A percentile compares a stretch with the other conserved stretches of the same genome.
Conservation (phyloP, 768 basidiomycete species). For the Auriscalpium microsporum region DNA sequence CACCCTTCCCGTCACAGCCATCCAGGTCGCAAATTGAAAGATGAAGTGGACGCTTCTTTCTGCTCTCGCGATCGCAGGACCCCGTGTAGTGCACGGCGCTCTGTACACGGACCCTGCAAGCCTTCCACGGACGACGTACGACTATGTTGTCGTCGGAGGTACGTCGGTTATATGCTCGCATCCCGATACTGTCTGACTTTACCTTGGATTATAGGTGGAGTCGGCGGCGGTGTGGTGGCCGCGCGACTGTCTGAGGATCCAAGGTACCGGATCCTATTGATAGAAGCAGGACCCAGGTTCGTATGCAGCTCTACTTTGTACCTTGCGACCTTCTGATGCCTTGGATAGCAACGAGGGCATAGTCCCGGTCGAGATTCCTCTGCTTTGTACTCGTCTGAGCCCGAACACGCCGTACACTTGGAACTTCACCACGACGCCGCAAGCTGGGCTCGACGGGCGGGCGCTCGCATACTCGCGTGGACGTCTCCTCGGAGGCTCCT, state of each 20-base stretch:
- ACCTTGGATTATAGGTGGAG: not conserved
- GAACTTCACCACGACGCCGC: constrained; percentile 2
- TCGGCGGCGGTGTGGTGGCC: not conserved
- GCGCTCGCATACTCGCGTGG: not conserved
- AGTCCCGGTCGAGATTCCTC: not conserved
- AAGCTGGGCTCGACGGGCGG: not conserved
- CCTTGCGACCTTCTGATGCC: not conserved
- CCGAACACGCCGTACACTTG: not conserved
- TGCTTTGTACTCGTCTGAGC: not conserved
- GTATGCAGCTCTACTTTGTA: not conserved
- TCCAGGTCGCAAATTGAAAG: too few relatives aligned
- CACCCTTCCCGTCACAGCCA: too few relatives aligned
- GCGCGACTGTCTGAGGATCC: not conserved
- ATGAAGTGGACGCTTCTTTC: too few relatives aligned
- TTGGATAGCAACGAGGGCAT: not conserved
- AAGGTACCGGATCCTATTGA: not conserved
- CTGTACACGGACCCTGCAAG: not conserved
- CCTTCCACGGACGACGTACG: not conserved
- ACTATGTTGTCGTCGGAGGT: not conserved
- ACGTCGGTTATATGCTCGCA: not conserved
- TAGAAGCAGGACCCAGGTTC: not conserved
- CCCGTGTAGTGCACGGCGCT: not conserved
- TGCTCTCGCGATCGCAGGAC: too few relatives aligned
- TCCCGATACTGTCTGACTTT: not conserved
- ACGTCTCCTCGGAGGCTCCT: not conserved